Percentiles rank a stretch among this genome's conserved stretches.
Conservation (phyloP, 169 alveolate genomes). For the Plasmodium gonderi region DNA sequence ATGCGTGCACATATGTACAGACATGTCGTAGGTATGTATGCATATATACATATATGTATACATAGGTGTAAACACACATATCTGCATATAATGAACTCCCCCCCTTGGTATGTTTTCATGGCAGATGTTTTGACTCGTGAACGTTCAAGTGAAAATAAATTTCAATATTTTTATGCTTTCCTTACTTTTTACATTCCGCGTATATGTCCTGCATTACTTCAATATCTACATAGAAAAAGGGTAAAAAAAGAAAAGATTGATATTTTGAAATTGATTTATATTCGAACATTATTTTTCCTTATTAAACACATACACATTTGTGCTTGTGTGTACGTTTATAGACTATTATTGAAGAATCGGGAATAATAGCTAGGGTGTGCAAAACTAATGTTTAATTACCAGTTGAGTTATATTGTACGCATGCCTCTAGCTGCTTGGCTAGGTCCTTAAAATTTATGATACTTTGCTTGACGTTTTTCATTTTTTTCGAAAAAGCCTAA, state of each 20-base stretch:
- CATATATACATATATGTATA: not conserved
- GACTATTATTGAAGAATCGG: too few relatives aligned
- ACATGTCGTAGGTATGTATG: not conserved
- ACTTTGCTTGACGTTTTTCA: conserved; percentile 60
- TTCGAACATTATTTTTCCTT: not conserved
- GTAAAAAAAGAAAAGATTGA: not conserved
- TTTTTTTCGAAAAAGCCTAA: not conserved
- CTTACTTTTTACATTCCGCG: conserved; percentile 71
- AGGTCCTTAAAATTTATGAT: conserved; percentile 54
- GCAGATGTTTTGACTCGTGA: not conserved
- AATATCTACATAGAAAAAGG: conserved; percentile 40
- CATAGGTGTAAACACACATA: not conserved
- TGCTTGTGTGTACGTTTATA: not conserved
- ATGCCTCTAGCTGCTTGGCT: conserved; percentile 71
- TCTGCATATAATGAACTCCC: not conserved
- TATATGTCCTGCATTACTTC: conserved; percentile 69
- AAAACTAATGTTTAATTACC: conserved; percentile 17
- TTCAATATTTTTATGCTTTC: not conserved
- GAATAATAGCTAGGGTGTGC: not conserved
- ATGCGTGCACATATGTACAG: too few relatives aligned
- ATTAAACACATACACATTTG: not conserved
- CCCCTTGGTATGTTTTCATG: not conserved
- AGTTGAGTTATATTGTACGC: conserved; percentile 40
- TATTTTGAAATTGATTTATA: not conserved
- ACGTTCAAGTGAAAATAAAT: not conserved